Conservation (phyloP, 2,329 filamentous ascomycete genomes). For the Clonostachys solani region DNA sequence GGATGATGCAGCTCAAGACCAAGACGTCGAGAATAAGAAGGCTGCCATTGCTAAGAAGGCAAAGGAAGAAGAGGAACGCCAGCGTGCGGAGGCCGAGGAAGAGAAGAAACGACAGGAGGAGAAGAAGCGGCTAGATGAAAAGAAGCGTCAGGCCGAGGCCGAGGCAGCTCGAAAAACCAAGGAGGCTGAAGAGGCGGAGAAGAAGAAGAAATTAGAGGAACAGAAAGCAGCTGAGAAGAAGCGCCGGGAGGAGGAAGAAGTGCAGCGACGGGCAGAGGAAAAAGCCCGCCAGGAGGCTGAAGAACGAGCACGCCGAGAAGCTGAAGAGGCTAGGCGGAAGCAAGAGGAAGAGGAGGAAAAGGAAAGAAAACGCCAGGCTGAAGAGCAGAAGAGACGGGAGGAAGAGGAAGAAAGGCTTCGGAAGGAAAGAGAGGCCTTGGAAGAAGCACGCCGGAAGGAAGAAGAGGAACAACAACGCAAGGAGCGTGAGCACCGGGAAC, state of each 20-base stretch:
- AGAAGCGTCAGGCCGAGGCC: conserved; percentile 29
- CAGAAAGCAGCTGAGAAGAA: conserved; percentile 11
- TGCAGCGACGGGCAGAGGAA: conserved; percentile 38
- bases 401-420: conserved; percentile 16
- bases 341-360: conserved; percentile 30
- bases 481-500: conserved; percentile 43
- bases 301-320: conserved; percentile 26
- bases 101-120: conserved; percentile 16
- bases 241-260: conserved; percentile 6
- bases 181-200: conserved; percentile 26
- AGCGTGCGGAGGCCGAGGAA: conserved; percentile 6
- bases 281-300: conserved; percentile 34
- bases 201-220: conserved; percentile 13
- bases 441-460: conserved; percentile 41
- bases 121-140: conserved; percentile 25
- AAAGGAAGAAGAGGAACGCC: conserved; percentile 15
- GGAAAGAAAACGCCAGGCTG: conserved; percentile 23
- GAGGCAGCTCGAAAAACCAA: conserved; percentile 13
- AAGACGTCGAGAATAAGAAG: conserved; percentile 18
- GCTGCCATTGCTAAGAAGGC: conserved; percentile 14
- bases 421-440: conserved; percentile 36
- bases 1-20: conserved; percentile 25
- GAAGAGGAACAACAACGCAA: conserved; percentile 45
- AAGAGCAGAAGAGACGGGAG: conserved; percentile 28
- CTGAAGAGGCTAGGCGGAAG: conserved; percentile 20